Evolutionary conservation across 495 filamentous ascomycete species (phyloP).

Genomic region (Choiromyces venosus): DNA sequence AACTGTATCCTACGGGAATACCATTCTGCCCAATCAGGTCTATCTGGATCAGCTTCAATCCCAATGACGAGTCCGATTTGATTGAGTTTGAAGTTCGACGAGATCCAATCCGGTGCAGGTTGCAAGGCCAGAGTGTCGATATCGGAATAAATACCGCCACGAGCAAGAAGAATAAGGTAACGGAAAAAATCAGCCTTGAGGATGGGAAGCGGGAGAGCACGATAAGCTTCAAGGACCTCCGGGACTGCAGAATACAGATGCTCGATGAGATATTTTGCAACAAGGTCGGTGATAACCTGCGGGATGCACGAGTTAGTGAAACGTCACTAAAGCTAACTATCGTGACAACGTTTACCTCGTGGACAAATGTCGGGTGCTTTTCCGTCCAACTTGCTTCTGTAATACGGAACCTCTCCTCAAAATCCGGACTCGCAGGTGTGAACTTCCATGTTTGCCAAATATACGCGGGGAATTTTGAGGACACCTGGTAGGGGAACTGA

Average conservation of each 20-base stretch:
- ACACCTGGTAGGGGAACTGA: slow-evolving; percentile 87
- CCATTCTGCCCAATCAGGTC: slow-evolving; percentile 89
- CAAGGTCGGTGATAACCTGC: slow-evolving; percentile 77
- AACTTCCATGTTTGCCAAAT: slow-evolving; percentile 99
- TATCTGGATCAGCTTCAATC: slow-evolving; percentile 93
- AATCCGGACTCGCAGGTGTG: slow-evolving; percentile 72
- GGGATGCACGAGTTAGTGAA: slow-evolving; percentile 6
- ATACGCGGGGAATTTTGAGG: slow-evolving; percentile 85
- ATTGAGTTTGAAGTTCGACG: slow-evolving; percentile 65
- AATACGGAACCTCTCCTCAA: slow-evolving; percentile 65
- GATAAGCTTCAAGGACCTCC: slow-evolving; percentile 88
- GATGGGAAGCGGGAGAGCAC: slow-evolving; percentile 74
- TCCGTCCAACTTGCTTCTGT: slow-evolving; percentile 89
- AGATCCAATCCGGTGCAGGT: slow-evolving; percentile 82
- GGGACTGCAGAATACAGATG: slow-evolving; percentile 84
- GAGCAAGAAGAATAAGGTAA: slow-evolving; percentile 86
- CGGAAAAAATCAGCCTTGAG: slow-evolving; percentile 98
- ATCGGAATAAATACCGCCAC: slow-evolving; percentile 93
- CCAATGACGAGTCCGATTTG: slow-evolving; percentile 81
- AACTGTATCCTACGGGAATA: slow-evolving; percentile 95
- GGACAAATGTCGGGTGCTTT: slow-evolving; percentile 82
- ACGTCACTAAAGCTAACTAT: not conserved
- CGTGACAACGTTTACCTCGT: slow-evolving; percentile 52
- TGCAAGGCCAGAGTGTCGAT: slow-evolving; percentile 86
- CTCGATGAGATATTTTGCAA: slow-evolving; percentile 71